phyloP scores from a whole-genome alignment of 495 filamentous ascomycete genomes.

The Xylaria venustula region DNA sequence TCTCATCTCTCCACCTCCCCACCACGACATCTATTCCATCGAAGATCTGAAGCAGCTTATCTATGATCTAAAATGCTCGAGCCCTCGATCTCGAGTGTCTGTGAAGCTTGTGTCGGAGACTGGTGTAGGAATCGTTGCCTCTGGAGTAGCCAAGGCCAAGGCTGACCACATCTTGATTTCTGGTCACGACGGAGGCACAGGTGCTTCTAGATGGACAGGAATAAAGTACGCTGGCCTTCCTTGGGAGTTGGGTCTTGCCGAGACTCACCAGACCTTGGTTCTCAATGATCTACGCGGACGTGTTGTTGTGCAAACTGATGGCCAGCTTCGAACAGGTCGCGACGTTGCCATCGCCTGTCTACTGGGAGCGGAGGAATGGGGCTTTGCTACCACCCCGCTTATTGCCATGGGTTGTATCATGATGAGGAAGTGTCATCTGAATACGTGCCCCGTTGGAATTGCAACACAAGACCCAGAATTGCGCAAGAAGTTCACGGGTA shows the following conservation, averaged over 20 bases:
- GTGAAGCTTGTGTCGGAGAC: slow-evolving; percentile 99
- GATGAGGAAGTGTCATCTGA: slow-evolving; percentile 71
- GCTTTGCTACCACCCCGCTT: slow-evolving; percentile 94
- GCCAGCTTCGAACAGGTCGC: slow-evolving; percentile 89
- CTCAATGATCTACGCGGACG: slow-evolving; percentile 96
- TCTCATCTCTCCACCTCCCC: slow-evolving; percentile 96
- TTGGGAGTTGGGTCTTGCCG: slow-evolving; percentile 96
- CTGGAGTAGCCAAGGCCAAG: slow-evolving; percentile 97
- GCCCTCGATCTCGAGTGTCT: slow-evolving; percentile 91
- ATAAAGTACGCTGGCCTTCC: slow-evolving; percentile 99
- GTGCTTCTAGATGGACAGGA: slow-evolving; percentile 97
- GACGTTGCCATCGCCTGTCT: slow-evolving; percentile 96
- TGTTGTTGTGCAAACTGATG: slow-evolving; percentile 97
- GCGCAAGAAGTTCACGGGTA: slow-evolving; percentile 90
- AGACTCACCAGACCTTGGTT: slow-evolving; percentile 98
- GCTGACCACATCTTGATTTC: slow-evolving; percentile 98
- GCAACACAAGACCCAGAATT: slow-evolving; percentile 96
- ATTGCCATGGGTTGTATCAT: slow-evolving; percentile 98
- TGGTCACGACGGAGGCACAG: slow-evolving; percentile 96
- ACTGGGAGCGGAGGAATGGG: slow-evolving; percentile 96
- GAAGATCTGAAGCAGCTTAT: slow-evolving; percentile 99
- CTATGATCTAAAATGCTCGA: slow-evolving; percentile 97
- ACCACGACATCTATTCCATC: slow-evolving; percentile 99
- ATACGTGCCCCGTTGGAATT: slow-evolving; percentile 84
- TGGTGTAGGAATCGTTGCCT: slow-evolving; percentile 96